Evolutionary conservation across 176 grass and related monocot species (phyloP).

Genomic region (Themeda triandra): DNA sequence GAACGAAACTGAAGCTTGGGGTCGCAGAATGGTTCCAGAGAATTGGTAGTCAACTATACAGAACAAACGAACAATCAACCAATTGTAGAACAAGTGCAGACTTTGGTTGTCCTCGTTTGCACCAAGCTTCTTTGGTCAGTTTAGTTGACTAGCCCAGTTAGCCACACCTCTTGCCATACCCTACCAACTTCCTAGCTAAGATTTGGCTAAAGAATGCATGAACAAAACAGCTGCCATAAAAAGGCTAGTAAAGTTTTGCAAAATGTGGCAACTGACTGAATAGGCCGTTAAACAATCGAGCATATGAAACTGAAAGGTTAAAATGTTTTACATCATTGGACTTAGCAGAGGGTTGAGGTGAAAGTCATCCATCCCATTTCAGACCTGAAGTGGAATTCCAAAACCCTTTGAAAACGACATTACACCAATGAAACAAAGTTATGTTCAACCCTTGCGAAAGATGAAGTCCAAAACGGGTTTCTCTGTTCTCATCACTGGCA

Average conservation of each 20-base stretch:
- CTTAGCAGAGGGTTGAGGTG: not conserved
- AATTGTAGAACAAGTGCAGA: not conserved
- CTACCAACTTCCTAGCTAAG: not conserved
- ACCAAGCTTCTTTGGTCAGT: not conserved
- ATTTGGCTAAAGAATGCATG: not conserved
- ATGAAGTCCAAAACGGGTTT: not conserved
- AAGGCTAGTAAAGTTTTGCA: not conserved
- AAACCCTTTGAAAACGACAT: not conserved
- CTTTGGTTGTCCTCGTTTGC: not conserved
- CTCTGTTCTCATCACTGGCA: not conserved
- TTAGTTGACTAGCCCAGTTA: not conserved
- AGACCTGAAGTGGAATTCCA: not conserved
- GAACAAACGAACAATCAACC: not conserved
- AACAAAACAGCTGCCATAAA: not conserved
- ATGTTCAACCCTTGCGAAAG: not conserved
- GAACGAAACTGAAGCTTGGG: too few relatives aligned
- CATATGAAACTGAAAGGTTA: not conserved
- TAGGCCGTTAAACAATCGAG: not conserved
- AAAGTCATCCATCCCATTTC: not conserved
- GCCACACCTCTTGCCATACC: not conserved
- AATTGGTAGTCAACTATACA: not conserved
- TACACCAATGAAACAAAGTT: not conserved
- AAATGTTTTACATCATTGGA: not conserved
- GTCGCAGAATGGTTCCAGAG: not conserved
- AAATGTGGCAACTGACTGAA: not conserved